Conservation (phyloP, 768 basidiomycete species). For the Lactarius indigo region DNA sequence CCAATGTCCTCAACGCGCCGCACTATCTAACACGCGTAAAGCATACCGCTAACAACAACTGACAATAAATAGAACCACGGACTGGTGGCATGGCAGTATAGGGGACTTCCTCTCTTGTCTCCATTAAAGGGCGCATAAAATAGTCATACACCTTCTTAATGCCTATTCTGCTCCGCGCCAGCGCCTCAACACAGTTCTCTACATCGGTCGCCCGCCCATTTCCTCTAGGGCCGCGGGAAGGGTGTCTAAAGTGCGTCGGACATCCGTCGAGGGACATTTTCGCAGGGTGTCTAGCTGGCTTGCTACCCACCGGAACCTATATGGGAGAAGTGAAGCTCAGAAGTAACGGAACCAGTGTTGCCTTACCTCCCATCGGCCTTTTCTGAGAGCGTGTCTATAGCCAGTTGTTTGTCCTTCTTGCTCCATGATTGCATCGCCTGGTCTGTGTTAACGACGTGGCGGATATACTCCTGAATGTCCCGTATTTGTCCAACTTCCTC, state of each 20-base stretch:
- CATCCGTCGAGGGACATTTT: background rate
- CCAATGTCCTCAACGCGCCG: background rate
- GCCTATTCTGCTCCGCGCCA: background rate
- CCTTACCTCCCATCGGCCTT: slow-evolving; percentile 7
- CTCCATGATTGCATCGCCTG: slow-evolving; percentile 1
- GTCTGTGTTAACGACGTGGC: slow-evolving; percentile 5
- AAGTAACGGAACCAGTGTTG: background rate
- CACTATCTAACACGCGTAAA: slow-evolving; percentile 4
- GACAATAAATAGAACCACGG: background rate
- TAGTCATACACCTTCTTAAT: background rate
- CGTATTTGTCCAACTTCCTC: slow-evolving; percentile 2
- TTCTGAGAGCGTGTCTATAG: slow-evolving; percentile 4
- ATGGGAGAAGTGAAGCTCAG: background rate
- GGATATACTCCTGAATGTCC: slow-evolving; percentile 1
- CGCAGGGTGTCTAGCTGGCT: slow-evolving; percentile 6
- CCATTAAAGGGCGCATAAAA: background rate
- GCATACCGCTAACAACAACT: background rate
- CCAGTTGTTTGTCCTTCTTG: background rate
- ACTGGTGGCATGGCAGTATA: background rate
- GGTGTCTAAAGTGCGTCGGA: background rate
- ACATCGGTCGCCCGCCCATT: background rate
- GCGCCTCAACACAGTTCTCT: background rate
- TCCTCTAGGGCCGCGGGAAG: background rate
- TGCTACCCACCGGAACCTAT: slow-evolving; percentile 10
- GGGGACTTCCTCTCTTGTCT: background rate